Evolutionary conservation across 2,329 filamentous ascomycete genomes (phyloP).

Genomic region (Aspergillus cejpii): DNA sequence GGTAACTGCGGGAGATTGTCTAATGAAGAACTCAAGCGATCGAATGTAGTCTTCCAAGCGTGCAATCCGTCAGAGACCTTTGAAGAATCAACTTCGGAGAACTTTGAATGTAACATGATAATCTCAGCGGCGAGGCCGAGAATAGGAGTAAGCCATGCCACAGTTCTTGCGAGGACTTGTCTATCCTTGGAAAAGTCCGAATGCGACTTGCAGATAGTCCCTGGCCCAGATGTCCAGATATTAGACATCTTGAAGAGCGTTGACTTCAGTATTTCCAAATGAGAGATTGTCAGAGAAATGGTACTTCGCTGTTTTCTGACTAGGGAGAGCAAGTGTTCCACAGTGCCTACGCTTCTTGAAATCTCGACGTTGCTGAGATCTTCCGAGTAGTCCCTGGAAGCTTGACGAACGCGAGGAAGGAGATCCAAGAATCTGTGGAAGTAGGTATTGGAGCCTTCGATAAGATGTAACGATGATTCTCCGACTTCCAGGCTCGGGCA

Average conservation of each 20-base stretch:
- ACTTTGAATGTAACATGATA: constrained; percentile 59
- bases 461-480: constrained; percentile 14
- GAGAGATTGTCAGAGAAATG: constrained; percentile 29
- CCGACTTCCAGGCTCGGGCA: constrained; percentile 37
- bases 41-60: constrained; percentile 48
- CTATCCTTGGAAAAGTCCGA: constrained; percentile 14
- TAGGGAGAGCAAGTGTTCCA: constrained; percentile 73
- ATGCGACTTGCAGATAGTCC: constrained; percentile 21
- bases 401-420: constrained; percentile 59
- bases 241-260: constrained; percentile 29
- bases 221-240: constrained; percentile 27
- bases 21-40: constrained; percentile 40
- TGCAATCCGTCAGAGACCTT: constrained; percentile 43
- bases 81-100: constrained; percentile 51
- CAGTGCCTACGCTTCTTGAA: constrained; percentile 67
- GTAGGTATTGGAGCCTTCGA: constrained; percentile 57
- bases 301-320: constrained; percentile 36
- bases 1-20: constrained; percentile 47
- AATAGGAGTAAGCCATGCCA: constrained; percentile 63
- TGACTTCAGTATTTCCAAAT: constrained; percentile 26
- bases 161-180: constrained; percentile 23
- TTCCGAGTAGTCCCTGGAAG: constrained; percentile 67
- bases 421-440: constrained; percentile 75
- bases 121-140: constrained; percentile 57
- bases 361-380: constrained; percentile 79